Base-by-base conservation (phyloP, 768 basidiomycete genomes). In the Nidularia sp. region DNA sequence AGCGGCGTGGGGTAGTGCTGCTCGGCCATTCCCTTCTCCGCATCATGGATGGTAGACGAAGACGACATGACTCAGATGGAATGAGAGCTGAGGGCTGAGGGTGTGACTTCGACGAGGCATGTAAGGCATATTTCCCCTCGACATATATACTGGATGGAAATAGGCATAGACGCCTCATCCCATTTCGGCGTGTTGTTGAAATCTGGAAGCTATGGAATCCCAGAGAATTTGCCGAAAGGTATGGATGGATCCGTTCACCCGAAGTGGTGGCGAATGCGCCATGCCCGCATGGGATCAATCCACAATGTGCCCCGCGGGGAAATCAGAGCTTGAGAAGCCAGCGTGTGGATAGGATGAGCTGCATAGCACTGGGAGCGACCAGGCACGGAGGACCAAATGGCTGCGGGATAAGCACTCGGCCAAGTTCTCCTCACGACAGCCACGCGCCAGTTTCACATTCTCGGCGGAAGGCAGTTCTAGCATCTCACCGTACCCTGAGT, bases 181-280 rank as follows among this genome's bases (percentile, higher is more conserved):
- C 52, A 58, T 58, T 58, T 55, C 48, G 53, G 18, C 18, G 59
- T 55, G 66, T 61, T 66, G 66, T 66, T 63, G 59, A 66, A 68
- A 63, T 58, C 59, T 58, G 62, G 60, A 59, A 61, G 56, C 42
- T 55, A 56, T 62, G 57, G 58, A 69, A 64, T 65, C 59, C 22
- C 70, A 70, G 66, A 71, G 65, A 68, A 66, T 69, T 68, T 67
- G 53, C 74, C 71, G 71, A 71, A 54, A 57, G 57, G 62, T 59
- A 52, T 51, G 57, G 54, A 59, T 54, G 55, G 58, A 59, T 53
- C 49, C 51, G 58, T 68, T 67, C 66, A 66, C 53, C 70, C 70
- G 70, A 70, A 55, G 71, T 72, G 63, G 50, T 63, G 60, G 70
- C 67, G 66, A 63, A 53, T 56, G 59, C 53, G 50, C 48, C 50